Evolutionary conservation across 1,284 basidiomycete genomes (phyloP), one percentile per base, ranked within the genome.

Genomic region (Meripilus lineatus): DNA sequence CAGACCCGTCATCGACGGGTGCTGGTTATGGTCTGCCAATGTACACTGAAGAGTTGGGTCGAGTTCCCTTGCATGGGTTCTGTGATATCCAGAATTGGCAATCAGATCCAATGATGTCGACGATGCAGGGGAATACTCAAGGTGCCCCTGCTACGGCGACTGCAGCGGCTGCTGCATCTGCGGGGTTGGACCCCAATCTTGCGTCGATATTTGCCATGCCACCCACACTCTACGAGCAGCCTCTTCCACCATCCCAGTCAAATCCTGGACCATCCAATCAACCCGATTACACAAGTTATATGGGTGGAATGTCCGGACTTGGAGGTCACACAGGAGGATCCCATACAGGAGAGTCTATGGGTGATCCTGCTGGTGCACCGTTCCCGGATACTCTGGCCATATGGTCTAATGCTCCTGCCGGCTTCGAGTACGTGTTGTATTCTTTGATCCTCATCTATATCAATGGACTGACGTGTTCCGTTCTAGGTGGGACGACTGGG

Each of bases 11-110:
- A 11, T 41, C 40, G n/a, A 41, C 23, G 14, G 28, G 10, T 24
- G 15, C 10, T 10, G 18, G 25, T 13, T 39, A 11, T 38, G 59
- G 42, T 11, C 55, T 80, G 4, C 78, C 78, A 0, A 60, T 78
- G 15, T 75, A 76, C 47, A 78, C 69, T 49, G 65, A 75, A 40
- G 77, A 80, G 18, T 57, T 81, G 2, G 78, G 69, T 3, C 59
- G 68, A 17, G 52, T 75, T 1, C 77, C 79, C 0, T 40, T 77
- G 10, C 71, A 76, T 42, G 25, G 24, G 5, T 13, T 8, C 10
- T 10, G 15, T 40, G 21, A n/a, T 40, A 15, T 5, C 14, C 25
- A n/a, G 38, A 5, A n/a, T 6, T 18, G 15, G n/a, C 26, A 7
- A 11, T 13, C 34, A 14, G 17, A 8, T 8, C 13, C 11, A 10